Evolutionary conservation across 805 yeast genomes (phyloP), one percentile per base, ranked within the genome.

Genomic region (Torulaspora delbrueckii): DNA sequence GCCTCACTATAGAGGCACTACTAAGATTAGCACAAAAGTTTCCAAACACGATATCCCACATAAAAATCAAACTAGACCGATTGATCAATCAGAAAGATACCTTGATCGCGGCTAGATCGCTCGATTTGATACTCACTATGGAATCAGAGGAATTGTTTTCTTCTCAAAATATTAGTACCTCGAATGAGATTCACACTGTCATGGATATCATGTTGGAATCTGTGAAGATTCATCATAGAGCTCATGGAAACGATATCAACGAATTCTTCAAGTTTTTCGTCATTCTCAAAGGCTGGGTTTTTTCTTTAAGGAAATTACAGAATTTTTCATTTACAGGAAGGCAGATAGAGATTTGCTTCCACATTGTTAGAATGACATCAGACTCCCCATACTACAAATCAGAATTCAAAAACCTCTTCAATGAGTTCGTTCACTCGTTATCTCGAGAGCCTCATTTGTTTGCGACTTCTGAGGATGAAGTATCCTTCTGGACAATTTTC

Each of bases 221-320:
- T 13, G n/a, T 45, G 3, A 36, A 32, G 19, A 16, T 14, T 23
- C 36, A 31, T 19, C 41, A 25, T 12, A 45, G 23, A 14, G n/a
- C 14, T 30, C 34, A 22, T 19, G 38, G 26, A 9, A 27, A n/a
- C 19, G 37, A 36, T 25, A 27, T 16, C 5, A 35, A 35, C 9
- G 46, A 42, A 7, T 35, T 38, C 13, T 48, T 45, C 40, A 45
- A 62, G 33, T 62, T 58, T 24, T 46, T 67, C n/a, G 45, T 59
- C 1, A 37, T 67, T 0, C 41, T 67, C 3, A 43, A 46, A 28
- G 57, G 48, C 30, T 57, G 54, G 48, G 19, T 33, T 5, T 42
- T 39, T 16, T 38, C 49, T 0, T 35, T 61, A 1, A 30, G 51
- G 1, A 42, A 27, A 4, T 1, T 34, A 12, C 25, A 16, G 5